Conservation (phyloP, 1,139 yeast species). For the Suhomyces maxii region DNA sequence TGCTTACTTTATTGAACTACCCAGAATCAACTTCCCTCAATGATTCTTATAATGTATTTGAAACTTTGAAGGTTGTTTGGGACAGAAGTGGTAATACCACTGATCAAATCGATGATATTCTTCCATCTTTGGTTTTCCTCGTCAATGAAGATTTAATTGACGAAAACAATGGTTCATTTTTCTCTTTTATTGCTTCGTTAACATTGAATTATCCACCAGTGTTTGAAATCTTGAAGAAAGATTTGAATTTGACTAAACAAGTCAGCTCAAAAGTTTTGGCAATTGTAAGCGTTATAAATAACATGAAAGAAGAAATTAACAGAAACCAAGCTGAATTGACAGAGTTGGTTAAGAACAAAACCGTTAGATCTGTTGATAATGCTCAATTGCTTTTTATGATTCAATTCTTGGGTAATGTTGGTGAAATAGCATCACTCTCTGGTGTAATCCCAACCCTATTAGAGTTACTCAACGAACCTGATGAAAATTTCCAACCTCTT, state of each 20-base stretch:
- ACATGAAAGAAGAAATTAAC: conserved; percentile 29
- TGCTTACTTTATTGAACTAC: conserved; percentile 11
- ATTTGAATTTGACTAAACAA: conserved; percentile 20
- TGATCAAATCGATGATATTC: not conserved
- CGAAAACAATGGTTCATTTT: conserved; percentile 13
- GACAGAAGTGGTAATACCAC: conserved; percentile 3
- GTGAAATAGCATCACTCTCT: conserved; percentile 20
- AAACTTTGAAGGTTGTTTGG: conserved; percentile 6
- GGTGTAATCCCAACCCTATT: conserved; percentile 9
- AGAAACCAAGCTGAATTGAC: conserved; percentile 31
- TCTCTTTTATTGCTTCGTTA: conserved; percentile 4
- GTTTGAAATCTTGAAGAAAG: not conserved
- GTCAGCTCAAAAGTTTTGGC: conserved; percentile 43
- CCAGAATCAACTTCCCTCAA: conserved; percentile 6
- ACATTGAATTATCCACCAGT: conserved; percentile 3
- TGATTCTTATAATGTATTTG: conserved; percentile 6
- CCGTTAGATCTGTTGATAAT: conserved; percentile 12
- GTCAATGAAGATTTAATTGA: conserved; percentile 14
- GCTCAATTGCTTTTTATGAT: conserved; percentile 28
- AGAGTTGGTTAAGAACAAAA: conserved; percentile 21
- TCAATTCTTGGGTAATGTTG: conserved; percentile 50
- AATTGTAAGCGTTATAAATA: conserved; percentile 35
- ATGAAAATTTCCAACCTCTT: conserved; percentile 7
- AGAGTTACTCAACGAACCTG: conserved; percentile 10
- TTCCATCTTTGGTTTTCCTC: conserved; percentile 3